Conservation (phyloP, 352 stramenopile species). For the Globisporangium alternatum region DNA sequence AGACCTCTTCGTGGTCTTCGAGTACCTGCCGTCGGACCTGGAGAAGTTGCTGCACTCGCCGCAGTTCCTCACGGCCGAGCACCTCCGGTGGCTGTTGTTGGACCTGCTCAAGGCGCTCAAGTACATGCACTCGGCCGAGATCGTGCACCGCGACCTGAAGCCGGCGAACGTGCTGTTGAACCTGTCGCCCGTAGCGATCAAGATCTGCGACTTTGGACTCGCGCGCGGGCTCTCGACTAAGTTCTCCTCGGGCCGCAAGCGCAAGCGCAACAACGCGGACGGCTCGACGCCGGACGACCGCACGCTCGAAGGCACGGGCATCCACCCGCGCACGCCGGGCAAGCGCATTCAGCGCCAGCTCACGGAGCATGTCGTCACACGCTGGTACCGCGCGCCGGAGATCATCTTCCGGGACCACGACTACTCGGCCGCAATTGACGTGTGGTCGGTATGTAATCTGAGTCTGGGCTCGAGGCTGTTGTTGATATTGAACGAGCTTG, state of each 20-base stretch:
- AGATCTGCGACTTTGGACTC: slow-evolving; percentile 86
- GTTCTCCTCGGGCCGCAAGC: slow-evolving; percentile 36
- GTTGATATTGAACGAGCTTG: neutral
- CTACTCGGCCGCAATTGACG: slow-evolving; percentile 85
- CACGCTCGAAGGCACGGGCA: slow-evolving; percentile 52
- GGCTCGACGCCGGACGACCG: slow-evolving; percentile 51
- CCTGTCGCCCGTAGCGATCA: slow-evolving; percentile 81
- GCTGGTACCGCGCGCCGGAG: slow-evolving; percentile 94
- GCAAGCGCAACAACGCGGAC: slow-evolving; percentile 44
- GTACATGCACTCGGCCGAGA: slow-evolving; percentile 89
- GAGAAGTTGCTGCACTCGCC: slow-evolving; percentile 85
- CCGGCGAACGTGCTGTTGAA: slow-evolving; percentile 87
- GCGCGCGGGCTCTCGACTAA: slow-evolving; percentile 68
- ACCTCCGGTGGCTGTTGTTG: slow-evolving; percentile 80
- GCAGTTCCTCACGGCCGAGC: slow-evolving; percentile 81
- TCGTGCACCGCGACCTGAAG: slow-evolving; percentile 89
- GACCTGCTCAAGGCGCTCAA: slow-evolving; percentile 86
- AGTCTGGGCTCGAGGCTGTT: neutral
- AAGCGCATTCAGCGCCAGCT: slow-evolving; percentile 89
- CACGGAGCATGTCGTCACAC: slow-evolving; percentile 94
- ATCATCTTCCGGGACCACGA: slow-evolving; percentile 92
- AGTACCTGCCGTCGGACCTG: slow-evolving; percentile 81
- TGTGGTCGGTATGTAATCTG: slow-evolving; percentile 75
- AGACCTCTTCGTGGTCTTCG: slow-evolving; percentile 84
- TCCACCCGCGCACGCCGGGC: slow-evolving; percentile 69